Base-by-base conservation (phyloP, 2,329 filamentous ascomycete species). In the Proliferodiscus dingleyae region DNA sequence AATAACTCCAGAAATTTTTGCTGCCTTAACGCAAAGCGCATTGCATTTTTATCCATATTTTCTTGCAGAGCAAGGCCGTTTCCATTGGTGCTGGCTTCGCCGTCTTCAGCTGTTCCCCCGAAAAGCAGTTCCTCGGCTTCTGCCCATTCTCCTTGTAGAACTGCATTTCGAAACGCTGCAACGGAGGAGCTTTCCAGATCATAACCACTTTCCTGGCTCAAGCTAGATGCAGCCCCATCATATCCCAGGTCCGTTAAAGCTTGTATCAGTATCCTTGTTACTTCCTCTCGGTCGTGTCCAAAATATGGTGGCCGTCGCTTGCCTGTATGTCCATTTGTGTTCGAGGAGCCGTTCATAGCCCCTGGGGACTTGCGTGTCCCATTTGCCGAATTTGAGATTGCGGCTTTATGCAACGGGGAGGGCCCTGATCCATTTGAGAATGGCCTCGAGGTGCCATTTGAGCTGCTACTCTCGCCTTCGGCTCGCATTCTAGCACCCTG, bases 1-100 rank as follows among this genome's bases (percentile, higher is more conserved):
- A 98, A 70, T 7, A 95, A 71, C 68, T 98, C 93, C 23, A 98
- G 72, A 59, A 91, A 98, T 65, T 97, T 97, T 64, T 98, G 93
- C 63, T 95, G 87, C 53, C 91, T 79, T 59, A 98, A 73, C 72
- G 83, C 83, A 65, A 97, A 96, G 37, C 84, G 77, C 85, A 98
- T 91, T 42, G 85, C 74, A 55, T 84, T 81, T 46, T 77, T 77
- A 58, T 95, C 85, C 5, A 88, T 85, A 19, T 80, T 83, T 34
- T 87, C 79, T 13, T 84, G 80, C 43, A 97, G 74, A 13, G 88
- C 78, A 44, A 98, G 70, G 2, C 84, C 87, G 53, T 79, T 73
- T 0, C 68, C 60, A 45, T 58, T 63, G 46, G 68, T 63, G 45
- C 67, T 65, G 44, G 71, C 68, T 41, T 69, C 68, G 47, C 68